Evolutionary conservation across 306 rosid species (phyloP).

Genomic region (Begonia peltatifolia): DNA sequence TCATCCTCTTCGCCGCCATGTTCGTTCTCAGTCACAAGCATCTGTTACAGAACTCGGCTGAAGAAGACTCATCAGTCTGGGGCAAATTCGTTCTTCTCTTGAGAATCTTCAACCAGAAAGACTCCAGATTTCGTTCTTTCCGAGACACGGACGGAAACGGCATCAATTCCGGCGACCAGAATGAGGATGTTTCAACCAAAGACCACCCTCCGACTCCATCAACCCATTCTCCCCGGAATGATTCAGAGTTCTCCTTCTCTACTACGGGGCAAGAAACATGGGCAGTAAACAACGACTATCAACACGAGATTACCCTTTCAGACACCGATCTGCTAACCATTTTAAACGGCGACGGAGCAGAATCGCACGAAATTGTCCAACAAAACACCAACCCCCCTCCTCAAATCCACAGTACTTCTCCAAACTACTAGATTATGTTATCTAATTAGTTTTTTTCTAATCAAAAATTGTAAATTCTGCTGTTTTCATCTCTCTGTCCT

Average conservation of each 20-base stretch:
- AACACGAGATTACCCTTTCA: not conserved
- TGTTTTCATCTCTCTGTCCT: no score
- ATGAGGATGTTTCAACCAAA: not conserved
- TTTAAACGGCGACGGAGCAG: no score
- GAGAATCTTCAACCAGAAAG: slow-evolving; percentile 12
- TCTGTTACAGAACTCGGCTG: slow-evolving; percentile 5
- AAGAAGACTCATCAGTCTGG: slow-evolving; percentile 16
- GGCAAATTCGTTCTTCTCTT: slow-evolving; percentile 12
- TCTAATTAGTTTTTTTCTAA: no score
- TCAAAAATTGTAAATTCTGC: no score
- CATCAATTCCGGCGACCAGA: not conserved
- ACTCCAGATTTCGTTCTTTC: slow-evolving; percentile 12
- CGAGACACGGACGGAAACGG: not conserved
- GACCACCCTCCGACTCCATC: not conserved
- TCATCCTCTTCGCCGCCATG: slow-evolving; percentile 14
- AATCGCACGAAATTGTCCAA: no score
- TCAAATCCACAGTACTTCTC: no score
- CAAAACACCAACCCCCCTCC: no score
- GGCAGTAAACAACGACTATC: not conserved
- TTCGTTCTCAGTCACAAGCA: slow-evolving; percentile 28
- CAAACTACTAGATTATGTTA: no score
- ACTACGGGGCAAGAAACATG: not conserved
- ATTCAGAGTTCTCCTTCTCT: not conserved
- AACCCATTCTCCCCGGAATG: not conserved
- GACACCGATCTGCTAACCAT: no score